Percentiles rank a stretch among this genome's conserved stretches.
Conservation (phyloP, 148 eudicot species). For the Amaranthus palmeri region DNA sequence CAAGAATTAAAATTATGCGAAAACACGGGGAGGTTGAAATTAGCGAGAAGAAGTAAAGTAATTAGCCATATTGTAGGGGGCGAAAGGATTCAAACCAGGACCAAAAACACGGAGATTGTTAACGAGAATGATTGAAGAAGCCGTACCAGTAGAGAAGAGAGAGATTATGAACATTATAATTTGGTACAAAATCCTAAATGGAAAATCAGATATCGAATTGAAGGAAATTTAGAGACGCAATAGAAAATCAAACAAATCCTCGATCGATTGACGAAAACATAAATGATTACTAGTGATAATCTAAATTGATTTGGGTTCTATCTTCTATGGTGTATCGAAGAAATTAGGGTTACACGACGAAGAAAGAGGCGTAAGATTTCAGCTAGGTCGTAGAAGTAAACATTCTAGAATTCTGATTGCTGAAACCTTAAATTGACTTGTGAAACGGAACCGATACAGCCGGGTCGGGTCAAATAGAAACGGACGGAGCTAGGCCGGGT, state of each 20-base stretch:
- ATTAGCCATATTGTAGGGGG: constrained; percentile 67
- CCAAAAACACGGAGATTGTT: constrained; percentile 66
- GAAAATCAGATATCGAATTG: background rate
- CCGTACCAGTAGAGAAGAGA: constrained; percentile 13
- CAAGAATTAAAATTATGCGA: background rate
- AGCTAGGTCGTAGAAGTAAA: too few relatives aligned
- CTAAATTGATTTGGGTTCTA: too few relatives aligned
- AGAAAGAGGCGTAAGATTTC: too few relatives aligned
- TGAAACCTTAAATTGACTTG: too few relatives aligned
- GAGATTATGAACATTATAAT: constrained; percentile 40
- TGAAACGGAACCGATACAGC: too few relatives aligned
- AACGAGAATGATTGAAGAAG: constrained; percentile 32
- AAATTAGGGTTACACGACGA: too few relatives aligned
- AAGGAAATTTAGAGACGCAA: background rate
- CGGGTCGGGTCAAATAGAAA: too few relatives aligned
- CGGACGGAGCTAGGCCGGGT: too few relatives aligned
- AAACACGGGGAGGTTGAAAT: background rate
- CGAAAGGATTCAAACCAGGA: constrained; percentile 82
- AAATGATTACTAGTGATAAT: background rate
- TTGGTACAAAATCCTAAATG: constrained; percentile 22
- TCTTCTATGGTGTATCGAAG: too few relatives aligned
- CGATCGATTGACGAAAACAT: constrained; percentile 25
- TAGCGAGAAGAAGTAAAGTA: constrained; percentile 65
- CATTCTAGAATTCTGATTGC: too few relatives aligned
- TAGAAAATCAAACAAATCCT: constrained; percentile 25